These are phyloP conservation scores for Rhodotorula sp. DNA, from an alignment of 1,284 basidiomycete genomes.

Conservation along the genomic window DNA sequence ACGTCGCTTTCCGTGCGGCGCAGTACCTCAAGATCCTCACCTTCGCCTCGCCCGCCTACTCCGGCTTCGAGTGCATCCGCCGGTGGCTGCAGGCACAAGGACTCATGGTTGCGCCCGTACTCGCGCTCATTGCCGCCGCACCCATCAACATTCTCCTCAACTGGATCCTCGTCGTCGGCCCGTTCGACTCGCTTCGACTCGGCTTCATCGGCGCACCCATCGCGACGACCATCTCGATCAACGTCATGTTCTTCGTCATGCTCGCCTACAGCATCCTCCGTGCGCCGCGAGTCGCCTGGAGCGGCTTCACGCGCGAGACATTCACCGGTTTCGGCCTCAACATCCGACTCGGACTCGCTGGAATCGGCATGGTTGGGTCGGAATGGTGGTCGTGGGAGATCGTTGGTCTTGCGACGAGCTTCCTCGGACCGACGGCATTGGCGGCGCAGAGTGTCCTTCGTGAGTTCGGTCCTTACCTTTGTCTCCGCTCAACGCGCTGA, in stretches of 20 bases:
- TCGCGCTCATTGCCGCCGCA: slow-evolving; percentile 77
- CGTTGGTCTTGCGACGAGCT: slow-evolving; percentile 48
- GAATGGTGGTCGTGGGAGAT: slow-evolving; percentile 95
- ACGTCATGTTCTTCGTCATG: slow-evolving; percentile 66
- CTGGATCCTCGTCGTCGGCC: slow-evolving; percentile 65
- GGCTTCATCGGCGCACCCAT: slow-evolving; percentile 93
- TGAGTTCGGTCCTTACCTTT: not conserved
- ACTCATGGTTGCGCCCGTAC: slow-evolving; percentile 80
- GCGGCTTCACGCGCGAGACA: slow-evolving; percentile 66
- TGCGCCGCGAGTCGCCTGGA: slow-evolving; percentile 78
- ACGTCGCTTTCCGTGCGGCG: slow-evolving; percentile 75
- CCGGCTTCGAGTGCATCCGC: slow-evolving; percentile 54
- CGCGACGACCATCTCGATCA: slow-evolving; percentile 83
- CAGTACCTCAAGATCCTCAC: slow-evolving; percentile 63
- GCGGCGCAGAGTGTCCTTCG: slow-evolving; percentile 56
- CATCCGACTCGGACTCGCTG: slow-evolving; percentile 70
- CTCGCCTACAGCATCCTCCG: slow-evolving; percentile 74
- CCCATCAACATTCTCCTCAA: slow-evolving; percentile 83
- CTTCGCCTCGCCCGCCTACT: slow-evolving; percentile 84
- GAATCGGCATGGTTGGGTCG: slow-evolving; percentile 60
- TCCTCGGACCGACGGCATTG: slow-evolving; percentile 56
- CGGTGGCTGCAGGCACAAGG: slow-evolving; percentile 89
- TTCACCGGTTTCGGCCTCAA: slow-evolving; percentile 73
- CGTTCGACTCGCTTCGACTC: slow-evolving; percentile 57
- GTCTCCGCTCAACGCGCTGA: not conserved